These are phyloP conservation scores for Beauveria bassiana DNA, from an alignment of 2,329 filamentous ascomycete genomes.

Conservation along the genomic window DNA sequence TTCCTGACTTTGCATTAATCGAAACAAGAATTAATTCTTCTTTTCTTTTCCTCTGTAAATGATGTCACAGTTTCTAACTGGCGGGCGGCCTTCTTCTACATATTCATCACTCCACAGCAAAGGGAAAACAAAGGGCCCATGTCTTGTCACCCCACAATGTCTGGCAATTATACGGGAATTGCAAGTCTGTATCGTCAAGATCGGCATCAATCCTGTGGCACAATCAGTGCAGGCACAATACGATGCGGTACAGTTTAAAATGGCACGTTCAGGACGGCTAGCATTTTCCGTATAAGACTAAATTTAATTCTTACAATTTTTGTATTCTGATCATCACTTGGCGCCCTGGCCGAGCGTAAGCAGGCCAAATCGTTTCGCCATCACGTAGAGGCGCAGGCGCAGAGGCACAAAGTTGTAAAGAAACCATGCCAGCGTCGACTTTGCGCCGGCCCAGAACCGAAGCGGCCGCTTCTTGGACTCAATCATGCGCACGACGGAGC, in stretches of 20 bases:
- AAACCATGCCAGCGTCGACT: constrained; percentile 16
- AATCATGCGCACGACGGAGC: constrained; percentile 12
- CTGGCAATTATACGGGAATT: too few relatives aligned
- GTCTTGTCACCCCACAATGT: too few relatives aligned
- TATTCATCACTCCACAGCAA: too few relatives aligned
- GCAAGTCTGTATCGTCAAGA: too few relatives aligned
- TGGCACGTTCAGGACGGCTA: not conserved
- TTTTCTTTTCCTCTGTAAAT: too few relatives aligned
- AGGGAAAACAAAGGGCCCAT: too few relatives aligned
- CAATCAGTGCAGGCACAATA: not conserved
- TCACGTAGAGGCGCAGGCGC: constrained; percentile 2
- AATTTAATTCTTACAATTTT: not conserved
- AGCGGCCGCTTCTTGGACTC: constrained; percentile 12
- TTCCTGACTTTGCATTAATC: too few relatives aligned
- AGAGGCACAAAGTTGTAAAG: constrained; percentile 13
- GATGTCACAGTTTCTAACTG: too few relatives aligned
- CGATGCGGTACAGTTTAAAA: not conserved
- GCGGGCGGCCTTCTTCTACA: too few relatives aligned
- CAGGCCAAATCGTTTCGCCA: constrained; percentile 8
- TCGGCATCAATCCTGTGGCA: too few relatives aligned
- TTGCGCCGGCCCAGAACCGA: constrained; percentile 15
- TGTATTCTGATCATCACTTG: not conserved
- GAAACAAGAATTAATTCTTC: too few relatives aligned
- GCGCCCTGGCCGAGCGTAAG: not conserved
- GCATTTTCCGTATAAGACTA: too few relatives aligned